These are phyloP conservation scores for Volvox carteri DNA, from an alignment of 163 green algal genomes.

Conservation along the genomic window DNA sequence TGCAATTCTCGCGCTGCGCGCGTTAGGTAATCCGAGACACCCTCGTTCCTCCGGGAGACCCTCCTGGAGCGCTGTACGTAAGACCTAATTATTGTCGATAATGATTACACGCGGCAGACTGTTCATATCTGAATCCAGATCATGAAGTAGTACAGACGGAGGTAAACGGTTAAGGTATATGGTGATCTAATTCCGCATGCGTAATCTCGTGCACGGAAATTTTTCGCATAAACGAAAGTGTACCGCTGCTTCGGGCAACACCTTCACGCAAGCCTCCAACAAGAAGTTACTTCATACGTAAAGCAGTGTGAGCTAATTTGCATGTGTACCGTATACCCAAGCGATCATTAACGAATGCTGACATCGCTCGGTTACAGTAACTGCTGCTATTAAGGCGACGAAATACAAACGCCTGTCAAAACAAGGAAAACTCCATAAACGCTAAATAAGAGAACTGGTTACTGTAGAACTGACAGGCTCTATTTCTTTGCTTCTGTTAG, in stretches of 20 bases:
- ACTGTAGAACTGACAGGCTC: no score
- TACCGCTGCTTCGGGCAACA: not conserved
- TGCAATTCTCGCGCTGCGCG: not conserved
- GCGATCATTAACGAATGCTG: not conserved
- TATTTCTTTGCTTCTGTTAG: no score
- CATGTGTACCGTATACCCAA: not conserved
- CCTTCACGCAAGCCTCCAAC: not conserved
- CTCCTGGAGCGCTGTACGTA: not conserved
- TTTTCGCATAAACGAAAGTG: not conserved
- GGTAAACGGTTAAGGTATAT: not conserved
- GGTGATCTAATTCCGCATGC: not conserved
- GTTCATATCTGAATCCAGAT: no score
- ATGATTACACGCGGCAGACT: not conserved
- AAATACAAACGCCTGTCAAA: no score
- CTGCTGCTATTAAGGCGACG: constrained; percentile 7
- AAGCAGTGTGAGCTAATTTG: no score
- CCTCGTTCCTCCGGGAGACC: not conserved
- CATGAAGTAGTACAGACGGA: not conserved
- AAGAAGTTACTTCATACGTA: not conserved
- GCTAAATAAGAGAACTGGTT: no score
- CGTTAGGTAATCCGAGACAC: not conserved
- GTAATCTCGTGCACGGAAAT: not conserved
- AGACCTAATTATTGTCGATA: not conserved
- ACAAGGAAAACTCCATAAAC: no score
- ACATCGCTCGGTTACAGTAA: not conserved